Percentiles rank a stretch among this genome's conserved stretches.
Evolutionary conservation across 192 early-diverging fungal genomes (phyloP).

Genomic region (Dimargaris verticillata): DNA sequence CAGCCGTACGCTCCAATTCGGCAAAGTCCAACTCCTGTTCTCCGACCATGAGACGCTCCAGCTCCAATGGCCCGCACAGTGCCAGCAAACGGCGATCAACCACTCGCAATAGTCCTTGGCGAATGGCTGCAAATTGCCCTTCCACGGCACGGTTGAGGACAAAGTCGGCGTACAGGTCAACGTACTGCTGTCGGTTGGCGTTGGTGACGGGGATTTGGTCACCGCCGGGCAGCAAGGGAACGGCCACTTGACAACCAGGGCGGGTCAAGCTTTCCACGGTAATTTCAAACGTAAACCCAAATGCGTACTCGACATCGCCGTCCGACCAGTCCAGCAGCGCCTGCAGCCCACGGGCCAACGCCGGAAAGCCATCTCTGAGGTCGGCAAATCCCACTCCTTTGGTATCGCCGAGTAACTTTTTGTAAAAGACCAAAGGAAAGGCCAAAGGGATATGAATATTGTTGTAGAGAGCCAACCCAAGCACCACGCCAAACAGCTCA

Average conservation of each 20-base stretch:
- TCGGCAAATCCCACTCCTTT: conserved; percentile 23
- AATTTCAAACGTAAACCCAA: conserved; percentile 72
- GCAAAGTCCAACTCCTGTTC: conserved; percentile 40
- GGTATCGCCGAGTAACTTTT: conserved; percentile 42
- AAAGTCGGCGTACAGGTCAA: conserved; percentile 49
- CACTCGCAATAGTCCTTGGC: conserved; percentile 50
- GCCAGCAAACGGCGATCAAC: conserved; percentile 22
- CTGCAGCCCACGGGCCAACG: conserved; percentile 55
- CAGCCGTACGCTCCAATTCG: conserved; percentile 49
- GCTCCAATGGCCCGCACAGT: conserved; percentile 38
- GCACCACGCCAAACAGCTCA: conserved; percentile 73
- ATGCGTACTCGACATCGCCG: conserved; percentile 45
- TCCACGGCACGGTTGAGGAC: conserved; percentile 40
- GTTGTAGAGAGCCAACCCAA: conserved; percentile 87
- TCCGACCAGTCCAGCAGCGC: conserved; percentile 68
- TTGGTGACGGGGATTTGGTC: conserved; percentile 55
- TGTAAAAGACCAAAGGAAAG: conserved; percentile 58
- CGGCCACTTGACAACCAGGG: conserved; percentile 20
- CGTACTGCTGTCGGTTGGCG: conserved; percentile 55
- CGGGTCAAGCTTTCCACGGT: conserved; percentile 38
- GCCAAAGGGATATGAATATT: conserved; percentile 57
- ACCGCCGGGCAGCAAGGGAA: conserved; percentile 47
- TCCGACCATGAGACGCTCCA: conserved; percentile 61
- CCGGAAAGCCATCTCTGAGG: conserved; percentile 23
- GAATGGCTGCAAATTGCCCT: conserved; percentile 54